These are phyloP conservation scores for Mycena indigotica DNA, from an alignment of 768 basidiomycete genomes.

Conservation along the genomic window DNA sequence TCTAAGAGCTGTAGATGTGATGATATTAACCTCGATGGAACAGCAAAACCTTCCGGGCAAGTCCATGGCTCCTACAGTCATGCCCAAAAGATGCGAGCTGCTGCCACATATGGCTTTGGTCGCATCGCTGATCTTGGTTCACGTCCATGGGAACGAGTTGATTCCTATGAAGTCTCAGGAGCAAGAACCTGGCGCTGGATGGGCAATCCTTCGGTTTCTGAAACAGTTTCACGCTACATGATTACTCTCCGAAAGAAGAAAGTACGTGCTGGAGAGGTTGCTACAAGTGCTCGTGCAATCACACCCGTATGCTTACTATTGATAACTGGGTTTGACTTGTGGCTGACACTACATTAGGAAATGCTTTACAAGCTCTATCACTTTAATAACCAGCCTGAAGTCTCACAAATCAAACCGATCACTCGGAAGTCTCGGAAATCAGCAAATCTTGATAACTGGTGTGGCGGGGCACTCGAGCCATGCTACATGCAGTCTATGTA, in stretches of 20 bases:
- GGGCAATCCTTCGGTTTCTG: constrained; percentile 34
- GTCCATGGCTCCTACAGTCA: constrained; percentile 28
- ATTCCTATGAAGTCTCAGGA: too few species aligned
- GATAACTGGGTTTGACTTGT: too few species aligned
- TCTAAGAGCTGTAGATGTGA: constrained; percentile 27
- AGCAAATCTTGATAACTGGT: constrained; percentile 27
- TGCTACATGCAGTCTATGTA: constrained; percentile 35
- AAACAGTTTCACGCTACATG: constrained; percentile 31
- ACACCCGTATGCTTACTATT: constrained; percentile 27
- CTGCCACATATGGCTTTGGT: constrained; percentile 34
- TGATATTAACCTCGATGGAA: constrained; percentile 27
- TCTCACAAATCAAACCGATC: constrained; percentile 21
- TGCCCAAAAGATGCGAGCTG: constrained; percentile 41
- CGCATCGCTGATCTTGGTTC: constrained; percentile 24
- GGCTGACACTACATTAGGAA: constrained; percentile 22
- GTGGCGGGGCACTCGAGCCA: constrained; percentile 29
- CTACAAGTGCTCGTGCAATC: constrained; percentile 31
- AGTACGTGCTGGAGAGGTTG: constrained; percentile 29
- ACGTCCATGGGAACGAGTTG: too few species aligned
- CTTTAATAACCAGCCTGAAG: constrained; percentile 22
- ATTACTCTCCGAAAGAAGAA: constrained; percentile 28
- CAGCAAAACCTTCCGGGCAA: constrained; percentile 13
- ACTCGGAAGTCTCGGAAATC: constrained; percentile 19
- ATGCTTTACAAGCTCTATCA: constrained; percentile 28
- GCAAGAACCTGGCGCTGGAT: constrained; percentile 25